These are phyloP conservation scores for Metarhizium album DNA, from an alignment of 2,329 filamentous ascomycete species.

Conservation along the genomic window DNA sequence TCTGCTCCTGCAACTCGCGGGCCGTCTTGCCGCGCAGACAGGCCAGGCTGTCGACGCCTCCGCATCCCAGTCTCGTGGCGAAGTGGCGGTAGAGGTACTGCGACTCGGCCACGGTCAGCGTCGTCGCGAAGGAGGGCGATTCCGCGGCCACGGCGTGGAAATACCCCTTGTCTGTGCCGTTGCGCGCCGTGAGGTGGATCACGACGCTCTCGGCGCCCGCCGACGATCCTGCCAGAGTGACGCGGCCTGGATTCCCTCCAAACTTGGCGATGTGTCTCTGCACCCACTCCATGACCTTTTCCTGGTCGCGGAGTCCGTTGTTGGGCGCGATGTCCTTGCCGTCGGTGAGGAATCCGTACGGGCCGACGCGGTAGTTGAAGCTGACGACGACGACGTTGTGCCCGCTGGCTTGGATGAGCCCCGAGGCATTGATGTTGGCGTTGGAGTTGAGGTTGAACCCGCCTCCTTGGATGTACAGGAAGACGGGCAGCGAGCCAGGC, in stretches of 20 bases:
- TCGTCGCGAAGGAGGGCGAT: conserved; percentile 39
- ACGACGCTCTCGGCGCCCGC: conserved; percentile 58
- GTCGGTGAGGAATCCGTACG: conserved; percentile 60
- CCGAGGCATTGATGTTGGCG: conserved; percentile 47
- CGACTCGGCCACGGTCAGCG: conserved; percentile 33
- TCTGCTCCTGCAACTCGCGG: conserved; percentile 29
- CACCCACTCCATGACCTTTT: conserved; percentile 60
- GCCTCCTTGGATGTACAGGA: conserved; percentile 47
- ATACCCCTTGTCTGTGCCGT: conserved; percentile 34
- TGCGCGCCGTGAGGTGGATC: conserved; percentile 49
- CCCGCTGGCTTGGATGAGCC: conserved; percentile 45
- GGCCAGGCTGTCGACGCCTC: conserved; percentile 25
- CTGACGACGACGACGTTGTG: conserved; percentile 56
- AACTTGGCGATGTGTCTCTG: conserved; percentile 55
- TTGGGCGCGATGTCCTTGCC: conserved; percentile 49
- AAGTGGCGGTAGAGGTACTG: conserved; percentile 43
- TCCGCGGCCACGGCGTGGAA: conserved; percentile 42
- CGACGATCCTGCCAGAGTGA: conserved; percentile 57
- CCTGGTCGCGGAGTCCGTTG: conserved; percentile 60
- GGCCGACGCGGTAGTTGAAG: conserved; percentile 67
- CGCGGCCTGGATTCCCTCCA: conserved; percentile 56
- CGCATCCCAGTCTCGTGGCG: conserved; percentile 31
- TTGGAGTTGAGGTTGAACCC: conserved; percentile 43
- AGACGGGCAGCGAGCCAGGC: conserved; percentile 48
- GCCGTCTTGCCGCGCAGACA: conserved; percentile 35